Conservation (phyloP, 129 eudicot genomes). For the Flaveria sonorensis region DNA sequence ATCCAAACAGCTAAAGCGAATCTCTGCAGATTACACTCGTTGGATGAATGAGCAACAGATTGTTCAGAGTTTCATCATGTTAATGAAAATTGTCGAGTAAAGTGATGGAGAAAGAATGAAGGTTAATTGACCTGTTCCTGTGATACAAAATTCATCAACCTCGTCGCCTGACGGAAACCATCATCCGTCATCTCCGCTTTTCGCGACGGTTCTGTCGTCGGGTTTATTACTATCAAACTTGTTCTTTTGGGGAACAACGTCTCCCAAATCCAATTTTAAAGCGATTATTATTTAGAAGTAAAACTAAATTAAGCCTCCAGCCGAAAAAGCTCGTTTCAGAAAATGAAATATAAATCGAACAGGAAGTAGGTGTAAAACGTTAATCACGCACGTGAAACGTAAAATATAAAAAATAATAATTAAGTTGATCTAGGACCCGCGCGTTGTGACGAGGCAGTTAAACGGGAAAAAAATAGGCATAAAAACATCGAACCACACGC, state of each 20-base stretch:
- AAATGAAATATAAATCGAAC: no score
- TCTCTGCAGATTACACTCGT: not conserved
- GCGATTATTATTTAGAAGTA: no score
- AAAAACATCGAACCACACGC: no score
- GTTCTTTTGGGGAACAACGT: not conserved
- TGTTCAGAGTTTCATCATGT: not conserved
- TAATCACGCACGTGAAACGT: no score
- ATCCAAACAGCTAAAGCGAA: not conserved
- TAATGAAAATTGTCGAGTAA: not conserved
- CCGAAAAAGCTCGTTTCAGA: no score
- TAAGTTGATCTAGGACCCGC: no score
- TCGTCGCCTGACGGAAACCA: constrained; percentile 48
- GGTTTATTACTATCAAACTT: not conserved
- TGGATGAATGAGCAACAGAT: not conserved
- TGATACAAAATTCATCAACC: constrained; percentile 87
- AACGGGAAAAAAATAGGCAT: no score
- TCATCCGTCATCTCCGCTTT: constrained; percentile 58
- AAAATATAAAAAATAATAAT: no score
- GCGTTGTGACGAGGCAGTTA: no score
- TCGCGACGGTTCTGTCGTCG: not conserved
- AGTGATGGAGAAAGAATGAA: not conserved
- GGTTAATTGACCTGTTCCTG: constrained; percentile 62
- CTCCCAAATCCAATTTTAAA: not conserved
- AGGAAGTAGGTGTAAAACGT: no score
- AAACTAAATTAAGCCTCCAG: no score